Conservation (phyloP, 805 yeast species). For the Suhomyces pyralidae region DNA sequence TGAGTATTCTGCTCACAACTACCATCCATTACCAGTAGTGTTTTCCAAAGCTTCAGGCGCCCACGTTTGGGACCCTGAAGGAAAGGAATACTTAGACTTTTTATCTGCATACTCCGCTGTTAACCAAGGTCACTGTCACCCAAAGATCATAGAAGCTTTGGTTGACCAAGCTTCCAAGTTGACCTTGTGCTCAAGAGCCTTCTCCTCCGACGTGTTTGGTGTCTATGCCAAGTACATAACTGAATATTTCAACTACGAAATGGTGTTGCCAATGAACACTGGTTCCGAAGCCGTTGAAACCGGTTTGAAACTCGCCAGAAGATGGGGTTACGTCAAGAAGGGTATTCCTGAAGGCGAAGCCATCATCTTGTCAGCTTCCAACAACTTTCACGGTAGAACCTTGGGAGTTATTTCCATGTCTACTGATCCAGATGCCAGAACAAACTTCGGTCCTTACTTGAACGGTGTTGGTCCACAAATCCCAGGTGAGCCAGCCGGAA, state of each 20-base stretch:
- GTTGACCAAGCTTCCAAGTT: constrained; percentile 80
- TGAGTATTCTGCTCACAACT: constrained; percentile 91
- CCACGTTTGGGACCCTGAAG: constrained; percentile 97
- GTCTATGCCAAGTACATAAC: constrained; percentile 83
- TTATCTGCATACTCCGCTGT: constrained; percentile 95
- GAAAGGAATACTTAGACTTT: constrained; percentile 88
- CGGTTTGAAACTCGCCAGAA: constrained; percentile 87
- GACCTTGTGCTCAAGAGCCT: constrained; percentile 89
- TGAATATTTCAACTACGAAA: constrained; percentile 85
- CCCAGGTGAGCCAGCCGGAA: constrained; percentile 65
- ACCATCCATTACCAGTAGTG: constrained; percentile 95
- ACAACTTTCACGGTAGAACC: constrained; percentile 96
- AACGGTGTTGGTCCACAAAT: constrained; percentile 78
- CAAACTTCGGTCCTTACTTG: constrained; percentile 86
- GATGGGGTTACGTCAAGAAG: constrained; percentile 93
- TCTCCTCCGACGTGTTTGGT: constrained; percentile 86
- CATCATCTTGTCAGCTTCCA: constrained; percentile 78
- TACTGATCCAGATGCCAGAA: constrained; percentile 90
- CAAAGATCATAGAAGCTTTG: constrained; percentile 81
- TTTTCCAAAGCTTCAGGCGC: constrained; percentile 86
- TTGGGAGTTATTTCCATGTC: constrained; percentile 94
- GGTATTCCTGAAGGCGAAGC: constrained; percentile 83
- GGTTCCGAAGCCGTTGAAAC: constrained; percentile 99
- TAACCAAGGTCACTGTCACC: constrained; percentile 98
- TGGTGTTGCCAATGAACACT: constrained; percentile 96